Conservation (phyloP, 73 alveolate species). For the Uronychia binucleata region DNA sequence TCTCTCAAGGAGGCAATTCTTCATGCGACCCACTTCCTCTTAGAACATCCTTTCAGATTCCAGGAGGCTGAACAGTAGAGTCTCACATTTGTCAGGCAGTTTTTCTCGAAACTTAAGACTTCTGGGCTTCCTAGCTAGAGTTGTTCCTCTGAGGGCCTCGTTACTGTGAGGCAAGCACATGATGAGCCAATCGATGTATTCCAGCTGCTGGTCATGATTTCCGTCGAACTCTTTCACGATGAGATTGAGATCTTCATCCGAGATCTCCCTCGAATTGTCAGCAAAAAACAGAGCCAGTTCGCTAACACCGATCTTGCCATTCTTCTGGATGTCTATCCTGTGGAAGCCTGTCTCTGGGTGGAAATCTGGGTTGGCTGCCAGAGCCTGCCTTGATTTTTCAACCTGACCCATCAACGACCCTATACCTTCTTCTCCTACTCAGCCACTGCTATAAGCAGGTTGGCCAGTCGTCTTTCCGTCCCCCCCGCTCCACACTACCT, state of each 20-base stretch:
- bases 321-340: neutral
- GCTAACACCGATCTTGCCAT: neutral
- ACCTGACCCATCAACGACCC: neutral
- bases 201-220: neutral
- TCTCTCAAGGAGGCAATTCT: neutral
- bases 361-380: neutral
- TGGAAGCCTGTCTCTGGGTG: neutral
- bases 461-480: neutral
- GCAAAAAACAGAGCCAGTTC: neutral
- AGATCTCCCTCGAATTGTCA: neutral
- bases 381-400: neutral
- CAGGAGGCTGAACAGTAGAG: neutral
- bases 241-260: neutral
- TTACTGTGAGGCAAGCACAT: neutral
- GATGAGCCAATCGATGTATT: neutral
- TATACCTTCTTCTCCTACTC: neutral
- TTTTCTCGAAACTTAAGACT: neutral
- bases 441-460: neutral
- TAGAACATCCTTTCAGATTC: neutral
- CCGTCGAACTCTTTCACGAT: neutral
- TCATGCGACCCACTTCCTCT: neutral
- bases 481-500: too few relatives aligned
- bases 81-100: neutral
- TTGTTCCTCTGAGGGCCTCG: neutral
- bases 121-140: neutral